A percentile compares a stretch with the other conserved stretches of the same genome.
These are phyloP conservation scores for Linum usitatissimum DNA, from an alignment of 345 rosid genomes.

Conservation along the genomic window DNA sequence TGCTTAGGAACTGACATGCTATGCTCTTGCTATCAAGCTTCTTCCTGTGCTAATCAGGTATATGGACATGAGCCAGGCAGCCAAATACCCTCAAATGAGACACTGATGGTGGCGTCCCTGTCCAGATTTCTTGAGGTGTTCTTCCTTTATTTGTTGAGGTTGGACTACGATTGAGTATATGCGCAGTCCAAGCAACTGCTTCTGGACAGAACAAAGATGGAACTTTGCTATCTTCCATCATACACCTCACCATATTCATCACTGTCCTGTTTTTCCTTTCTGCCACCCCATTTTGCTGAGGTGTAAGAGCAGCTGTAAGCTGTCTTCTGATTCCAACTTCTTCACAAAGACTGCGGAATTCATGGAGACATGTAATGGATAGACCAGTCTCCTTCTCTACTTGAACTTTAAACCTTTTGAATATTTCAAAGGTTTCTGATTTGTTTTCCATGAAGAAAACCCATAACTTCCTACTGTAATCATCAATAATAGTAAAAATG, in stretches of 20 bases:
- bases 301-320: neutral
- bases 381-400: neutral
- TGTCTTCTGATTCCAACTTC: neutral
- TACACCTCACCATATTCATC: neutral
- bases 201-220: neutral
- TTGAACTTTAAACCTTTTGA: neutral
- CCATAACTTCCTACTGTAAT: neutral
- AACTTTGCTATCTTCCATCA: neutral
- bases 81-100: neutral
- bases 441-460: neutral
- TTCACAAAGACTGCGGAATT: neutral
- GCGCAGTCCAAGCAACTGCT: neutral
- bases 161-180: neutral
- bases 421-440: neutral
- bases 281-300: constrained; percentile 1
- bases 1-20: neutral
- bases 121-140: neutral
- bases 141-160: neutral
- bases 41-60: neutral
- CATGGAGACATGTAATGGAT: neutral
- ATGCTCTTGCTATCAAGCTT: neutral
- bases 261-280: neutral
- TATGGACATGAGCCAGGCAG: neutral
- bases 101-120: neutral
- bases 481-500: neutral